Base-by-base conservation (phyloP, 129 eudicot genomes). In the Flaveria trinervia region DNA sequence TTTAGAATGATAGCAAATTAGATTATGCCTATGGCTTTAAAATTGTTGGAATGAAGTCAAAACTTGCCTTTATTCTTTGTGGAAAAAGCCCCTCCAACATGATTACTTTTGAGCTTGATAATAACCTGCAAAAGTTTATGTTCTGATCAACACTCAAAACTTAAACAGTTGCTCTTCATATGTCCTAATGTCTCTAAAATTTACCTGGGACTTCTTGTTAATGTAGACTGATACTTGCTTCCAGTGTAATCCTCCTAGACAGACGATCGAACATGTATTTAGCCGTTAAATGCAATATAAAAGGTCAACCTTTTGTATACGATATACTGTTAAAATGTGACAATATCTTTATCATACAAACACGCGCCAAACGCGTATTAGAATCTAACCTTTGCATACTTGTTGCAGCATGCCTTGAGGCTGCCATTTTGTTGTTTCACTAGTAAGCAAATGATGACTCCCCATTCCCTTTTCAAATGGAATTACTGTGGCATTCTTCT, bases 51-150 rank as follows among this genome's bases (percentile, higher is more conserved):
- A 70, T 43, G 82, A 75, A 73, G 76, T 75, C 66, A 48, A 71
- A 75, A 64, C 92, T 86, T 82, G 86, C 98, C 88, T 90, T 90
- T 93, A 49, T 84, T 86, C 79, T 88, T 92, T 72, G 88, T 88
- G 67, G 96, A 86, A 82, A 93, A 93, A 66, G 96, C 95, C 79
- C 98, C 96, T 71, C 95, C 96, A 13, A 92, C 87, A 78, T 90
- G 88, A 71, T 87, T 93, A 89, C 92, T 90, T 83, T 88, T 93
- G 75, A 88, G 68, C 83, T 86, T 88, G 80, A 88, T 85, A 16
- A 78, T 83, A 39, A 92, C 90, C 97, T 92, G 93, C 49, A 25
- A 36, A 39, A 26, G 25, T 20, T 41, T 28, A 62, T 46, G 41
- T 3, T 54, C 25, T 43, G 45, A 23, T 59, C 64, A 71, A 46